Evolutionary conservation across 164 flowering plant species (phyloP), one percentile per base, ranked within the genome.

Genomic region (Vitis rupestris): DNA sequence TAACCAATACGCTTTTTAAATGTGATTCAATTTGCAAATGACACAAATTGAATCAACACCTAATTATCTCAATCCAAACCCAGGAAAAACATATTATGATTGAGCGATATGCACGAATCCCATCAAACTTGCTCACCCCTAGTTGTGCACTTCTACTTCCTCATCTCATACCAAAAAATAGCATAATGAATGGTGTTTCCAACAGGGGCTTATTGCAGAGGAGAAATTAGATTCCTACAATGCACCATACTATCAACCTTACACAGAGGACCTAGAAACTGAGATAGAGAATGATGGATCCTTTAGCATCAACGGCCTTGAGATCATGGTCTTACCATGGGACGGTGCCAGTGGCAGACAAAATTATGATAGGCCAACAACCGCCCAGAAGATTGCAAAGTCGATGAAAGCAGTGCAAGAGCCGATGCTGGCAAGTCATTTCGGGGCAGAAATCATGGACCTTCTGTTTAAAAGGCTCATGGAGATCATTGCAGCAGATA

Each of bases 261-360:
- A 52, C 9, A 12, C 52, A 17, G 74, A 63, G 53, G 78, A 75
- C 6, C 52, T 75, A 19, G 14, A 44, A 30, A 49, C 53, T 7
- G 74, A 57, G 65, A 57, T 75, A 49, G 49, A 51, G 49, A 62
- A 67, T 47, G 65, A 75, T 23, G 75, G 78, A 11, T 71, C 72
- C 2, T 75, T 75, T 23, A 9, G 1, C 2, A 23, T 75, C 37
- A 61, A 75, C n/a, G 6, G 69, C 0, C 59, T 75, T 1, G 78
- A 57, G 56, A 57, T 23, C 3, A 6, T 51, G 9, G 30, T 14
- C 3, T 2, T 59, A 3, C 59, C 65, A 17, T 75, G 74, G 74
- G 63, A 48, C 29, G 27, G 44, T 44, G 61, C n/a, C 14, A 63
- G 59, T 44, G 72, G 67, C 1, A 67, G 67, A 15, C 4, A 16